These are phyloP conservation scores for Sporothrix humicola DNA, from an alignment of 2,329 filamentous ascomycete species.

Conservation along the genomic window DNA sequence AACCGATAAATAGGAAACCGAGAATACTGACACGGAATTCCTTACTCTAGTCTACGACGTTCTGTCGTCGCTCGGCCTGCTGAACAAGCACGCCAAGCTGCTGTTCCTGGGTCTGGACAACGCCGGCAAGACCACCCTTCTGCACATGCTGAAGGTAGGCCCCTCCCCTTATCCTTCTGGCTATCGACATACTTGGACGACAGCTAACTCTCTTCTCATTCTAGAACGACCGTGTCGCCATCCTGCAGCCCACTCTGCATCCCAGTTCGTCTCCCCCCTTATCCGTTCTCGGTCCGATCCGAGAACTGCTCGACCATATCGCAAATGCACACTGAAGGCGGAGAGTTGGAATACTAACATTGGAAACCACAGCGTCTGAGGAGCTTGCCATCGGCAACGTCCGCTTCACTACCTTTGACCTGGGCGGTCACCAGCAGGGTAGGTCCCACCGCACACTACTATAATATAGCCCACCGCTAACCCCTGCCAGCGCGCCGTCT, in stretches of 20 bases:
- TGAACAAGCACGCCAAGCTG: slow-evolving; percentile 96
- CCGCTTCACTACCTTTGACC: slow-evolving; percentile 92
- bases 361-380: slow-evolving; percentile 69
- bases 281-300: background rate
- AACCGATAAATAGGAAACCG: background rate
- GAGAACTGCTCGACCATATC: background rate
- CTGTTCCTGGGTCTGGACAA: slow-evolving; percentile 93
- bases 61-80: slow-evolving; percentile 81
- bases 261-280: slow-evolving; percentile 67
- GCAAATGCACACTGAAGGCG: background rate
- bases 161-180: too few relatives aligned
- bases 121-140: slow-evolving; percentile 89
- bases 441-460: slow-evolving; percentile 40
- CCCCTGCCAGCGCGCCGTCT: slow-evolving; percentile 75
- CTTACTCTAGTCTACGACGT: slow-evolving; percentile 77
- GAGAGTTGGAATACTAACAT: background rate
- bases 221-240: slow-evolving; percentile 89
- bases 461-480: background rate
- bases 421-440: slow-evolving; percentile 93
- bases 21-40: slow-evolving; percentile 40
- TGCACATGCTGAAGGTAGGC: slow-evolving; percentile 92
- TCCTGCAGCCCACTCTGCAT: slow-evolving; percentile 88
- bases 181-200: background rate
- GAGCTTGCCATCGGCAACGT: slow-evolving; percentile 92
- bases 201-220: slow-evolving; percentile 3